These are phyloP conservation scores for Sanghuangporus weigelae DNA, from an alignment of 1,284 basidiomycete genomes.

Conservation along the genomic window DNA sequence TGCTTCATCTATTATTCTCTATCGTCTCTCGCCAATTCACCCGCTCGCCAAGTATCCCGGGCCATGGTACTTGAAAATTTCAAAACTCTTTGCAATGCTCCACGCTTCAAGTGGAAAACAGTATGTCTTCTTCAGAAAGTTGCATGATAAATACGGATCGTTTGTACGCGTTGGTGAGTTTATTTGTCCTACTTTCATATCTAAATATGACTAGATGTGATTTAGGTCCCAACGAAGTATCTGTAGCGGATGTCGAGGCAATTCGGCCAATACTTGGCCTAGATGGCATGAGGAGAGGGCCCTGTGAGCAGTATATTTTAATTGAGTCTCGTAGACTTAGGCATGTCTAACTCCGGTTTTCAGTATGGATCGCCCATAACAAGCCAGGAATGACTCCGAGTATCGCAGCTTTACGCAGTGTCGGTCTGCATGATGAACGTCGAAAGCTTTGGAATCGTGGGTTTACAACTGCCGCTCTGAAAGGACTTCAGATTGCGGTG, in stretches of 20 bases:
- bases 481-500: constrained; percentile 34
- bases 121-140: constrained; percentile 13
- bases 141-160: constrained; percentile 20
- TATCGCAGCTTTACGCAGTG: constrained; percentile 24
- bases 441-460: constrained; percentile 39
- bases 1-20: constrained; percentile 6
- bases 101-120: constrained; percentile 12
- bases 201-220: background rate
- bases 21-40: constrained; percentile 24
- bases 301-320: background rate
- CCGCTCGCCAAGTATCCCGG: constrained; percentile 24
- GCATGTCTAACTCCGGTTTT: background rate
- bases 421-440: constrained; percentile 32
- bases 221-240: constrained; percentile 33
- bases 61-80: constrained; percentile 17
- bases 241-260: constrained; percentile 27
- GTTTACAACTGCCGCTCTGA: constrained; percentile 33
- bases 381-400: background rate
- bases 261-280: constrained; percentile 27
- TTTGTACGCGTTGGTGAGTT: constrained; percentile 20
- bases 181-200: background rate
- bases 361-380: background rate
- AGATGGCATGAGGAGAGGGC: constrained; percentile 29
- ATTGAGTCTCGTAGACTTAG: no score
- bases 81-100: constrained; percentile 16